Percentiles rank a stretch among this genome's conserved stretches.
Evolutionary conservation across 768 basidiomycete species (phyloP).

Genomic region (Lactarius sanguifluus): DNA sequence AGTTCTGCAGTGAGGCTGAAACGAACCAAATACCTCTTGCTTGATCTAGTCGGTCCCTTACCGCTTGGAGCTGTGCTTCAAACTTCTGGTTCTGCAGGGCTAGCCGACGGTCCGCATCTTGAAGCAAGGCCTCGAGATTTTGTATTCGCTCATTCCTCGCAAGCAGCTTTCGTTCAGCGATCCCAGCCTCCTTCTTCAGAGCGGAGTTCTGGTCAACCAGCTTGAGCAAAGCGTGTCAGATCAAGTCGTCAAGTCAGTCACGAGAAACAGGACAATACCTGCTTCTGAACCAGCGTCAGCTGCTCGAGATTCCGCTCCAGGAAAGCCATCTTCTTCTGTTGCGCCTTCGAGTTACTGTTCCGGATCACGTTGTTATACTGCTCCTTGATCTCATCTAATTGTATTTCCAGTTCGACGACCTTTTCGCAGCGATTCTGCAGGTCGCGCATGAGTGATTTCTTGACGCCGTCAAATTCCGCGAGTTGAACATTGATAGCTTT

Average conservation of each 20-base stretch:
- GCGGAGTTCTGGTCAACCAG: conserved; percentile 98
- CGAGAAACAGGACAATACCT: conserved; percentile 50
- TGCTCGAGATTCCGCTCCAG: conserved; percentile 95
- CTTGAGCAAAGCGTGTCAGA: conserved; percentile 42
- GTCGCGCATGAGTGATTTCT: conserved; percentile 98
- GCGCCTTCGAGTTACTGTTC: conserved; percentile 97
- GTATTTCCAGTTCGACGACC: conserved; percentile 99
- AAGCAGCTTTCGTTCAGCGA: conserved; percentile 93
- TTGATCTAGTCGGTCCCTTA: conserved; percentile 90
- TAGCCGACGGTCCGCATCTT: conserved; percentile 90
- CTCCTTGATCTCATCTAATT: conserved; percentile 97
- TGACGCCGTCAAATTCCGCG: conserved; percentile 97
- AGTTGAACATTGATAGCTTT: conserved; percentile 98
- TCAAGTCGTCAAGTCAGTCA: conserved; percentile 2
- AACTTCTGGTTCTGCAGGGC: conserved; percentile 95
- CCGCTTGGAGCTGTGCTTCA: conserved; percentile 87
- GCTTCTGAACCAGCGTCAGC: conserved; percentile 93
- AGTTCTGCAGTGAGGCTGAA: conserved; percentile 25
- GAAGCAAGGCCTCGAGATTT: conserved; percentile 89
- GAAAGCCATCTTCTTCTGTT: conserved; percentile 99
- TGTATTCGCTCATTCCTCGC: conserved; percentile 98
- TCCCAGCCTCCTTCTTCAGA: conserved; percentile 95
- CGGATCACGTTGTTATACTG: conserved; percentile 98
- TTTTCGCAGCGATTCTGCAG: conserved; percentile 99
- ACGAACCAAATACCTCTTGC: conserved; percentile 66